A percentile compares a stretch with the other conserved stretches of the same genome.
phyloP scores from a whole-genome alignment of 176 grass and related monocot species.

The Zoysia japonica region DNA sequence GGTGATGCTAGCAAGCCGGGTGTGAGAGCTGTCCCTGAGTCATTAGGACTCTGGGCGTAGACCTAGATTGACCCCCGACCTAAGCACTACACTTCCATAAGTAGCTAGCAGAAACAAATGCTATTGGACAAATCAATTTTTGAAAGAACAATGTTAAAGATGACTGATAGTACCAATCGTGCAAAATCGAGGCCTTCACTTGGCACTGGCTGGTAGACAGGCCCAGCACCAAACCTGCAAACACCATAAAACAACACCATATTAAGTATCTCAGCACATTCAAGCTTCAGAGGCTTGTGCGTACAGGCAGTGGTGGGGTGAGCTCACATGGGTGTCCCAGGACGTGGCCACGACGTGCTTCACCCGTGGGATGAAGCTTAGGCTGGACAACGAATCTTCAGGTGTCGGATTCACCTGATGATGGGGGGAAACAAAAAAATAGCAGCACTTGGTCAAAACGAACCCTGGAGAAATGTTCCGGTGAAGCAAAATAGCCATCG shows the following conservation, averaged over 20 bases:
- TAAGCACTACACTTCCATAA: too few relatives aligned
- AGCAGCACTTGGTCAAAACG: slow-evolving; percentile 11
- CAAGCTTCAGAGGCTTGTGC: not conserved
- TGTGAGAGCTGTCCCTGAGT: too few relatives aligned
- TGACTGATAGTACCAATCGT: slow-evolving; percentile 51
- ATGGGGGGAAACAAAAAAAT: not conserved
- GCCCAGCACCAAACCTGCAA: slow-evolving; percentile 85
- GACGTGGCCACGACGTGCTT: slow-evolving; percentile 85
- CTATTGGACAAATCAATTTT: not conserved
- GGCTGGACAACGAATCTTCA: slow-evolving; percentile 68
- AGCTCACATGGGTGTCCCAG: slow-evolving; percentile 81
- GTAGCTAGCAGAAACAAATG: not conserved
- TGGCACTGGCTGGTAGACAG: slow-evolving; percentile 57
- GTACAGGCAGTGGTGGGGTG: not conserved
- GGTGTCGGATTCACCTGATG: slow-evolving; percentile 43
- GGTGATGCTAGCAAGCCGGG: not conserved
- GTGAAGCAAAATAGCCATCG: not conserved
- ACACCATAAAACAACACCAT: slow-evolving; percentile 17
- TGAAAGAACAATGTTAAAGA: not conserved
- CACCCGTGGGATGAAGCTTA: slow-evolving; percentile 76
- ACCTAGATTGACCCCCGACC: too few relatives aligned
- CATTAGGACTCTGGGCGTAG: too few relatives aligned
- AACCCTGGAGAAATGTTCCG: not conserved
- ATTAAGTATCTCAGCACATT: not conserved
- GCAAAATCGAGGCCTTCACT: slow-evolving; percentile 71